Conservation (phyloP, 2,329 filamentous ascomycete species). For the Botrytis byssoidea region DNA sequence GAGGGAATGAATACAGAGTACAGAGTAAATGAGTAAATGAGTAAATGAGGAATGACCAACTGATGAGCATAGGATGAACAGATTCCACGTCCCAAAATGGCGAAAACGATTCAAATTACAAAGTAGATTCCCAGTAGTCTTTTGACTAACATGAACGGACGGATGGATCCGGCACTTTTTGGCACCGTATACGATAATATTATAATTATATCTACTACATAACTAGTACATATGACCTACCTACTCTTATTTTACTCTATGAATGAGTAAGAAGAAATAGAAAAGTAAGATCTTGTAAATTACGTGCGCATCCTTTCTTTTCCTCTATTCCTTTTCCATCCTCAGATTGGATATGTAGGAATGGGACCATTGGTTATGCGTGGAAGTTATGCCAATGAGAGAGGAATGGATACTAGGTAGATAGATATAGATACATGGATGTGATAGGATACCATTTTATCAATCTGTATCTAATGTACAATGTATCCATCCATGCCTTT, state of each 20-base stretch:
- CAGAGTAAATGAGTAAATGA: too few relatives aligned
- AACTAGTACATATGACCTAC: too few relatives aligned
- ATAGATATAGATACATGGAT: too few relatives aligned
- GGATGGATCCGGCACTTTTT: background rate
- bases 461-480: background rate
- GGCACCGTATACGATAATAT: too few relatives aligned
- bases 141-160: background rate
- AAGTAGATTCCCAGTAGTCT: background rate
- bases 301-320: background rate
- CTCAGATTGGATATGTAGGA: background rate
- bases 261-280: background rate
- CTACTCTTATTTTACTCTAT: background rate
- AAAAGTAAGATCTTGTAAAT: background rate
- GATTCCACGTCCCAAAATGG: background rate
- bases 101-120: background rate
- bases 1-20: too few relatives aligned
- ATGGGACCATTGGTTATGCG: background rate
- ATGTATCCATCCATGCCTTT: background rate
- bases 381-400: background rate
- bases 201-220: too few relatives aligned
- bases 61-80: background rate
- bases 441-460: background rate
- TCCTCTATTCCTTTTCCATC: background rate
- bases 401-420: background rate
- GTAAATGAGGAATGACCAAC: background rate